Evolutionary conservation across 331 rosid genomes (phyloP).

Genomic region (Rhamnella rubrinervis): DNA sequence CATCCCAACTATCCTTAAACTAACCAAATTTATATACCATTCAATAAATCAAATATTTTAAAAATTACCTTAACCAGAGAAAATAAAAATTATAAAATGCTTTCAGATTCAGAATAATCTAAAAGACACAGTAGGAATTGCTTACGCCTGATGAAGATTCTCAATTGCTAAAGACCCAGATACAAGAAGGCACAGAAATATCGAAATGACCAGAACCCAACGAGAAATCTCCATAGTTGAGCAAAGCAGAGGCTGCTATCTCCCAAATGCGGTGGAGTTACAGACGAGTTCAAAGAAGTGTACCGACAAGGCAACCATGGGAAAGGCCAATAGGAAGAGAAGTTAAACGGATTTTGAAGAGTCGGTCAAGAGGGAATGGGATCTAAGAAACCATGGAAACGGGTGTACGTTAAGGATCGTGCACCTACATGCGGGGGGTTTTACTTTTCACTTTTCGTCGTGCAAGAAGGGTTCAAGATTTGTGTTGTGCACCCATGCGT

Average conservation of each 20-base stretch:
- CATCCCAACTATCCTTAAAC: neutral
- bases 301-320: slow-evolving; percentile 28
- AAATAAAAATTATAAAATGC: neutral
- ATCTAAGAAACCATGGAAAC: slow-evolving; percentile 47
- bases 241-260: slow-evolving; percentile 16
- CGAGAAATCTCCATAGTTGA: slow-evolving; percentile 35
- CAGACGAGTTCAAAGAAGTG: neutral
- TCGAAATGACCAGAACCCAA: slow-evolving; percentile 36
- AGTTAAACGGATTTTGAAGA: slow-evolving; percentile 11
- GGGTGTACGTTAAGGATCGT: slow-evolving; percentile 62
- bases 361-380: slow-evolving; percentile 38
- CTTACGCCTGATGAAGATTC: slow-evolving; percentile 74
- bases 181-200: slow-evolving; percentile 37
- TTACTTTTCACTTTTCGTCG: slow-evolving; percentile 1
- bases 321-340: slow-evolving; percentile 6
- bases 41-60: slow-evolving; percentile 5
- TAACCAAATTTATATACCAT: neutral
- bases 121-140: slow-evolving; percentile 10
- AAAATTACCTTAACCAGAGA: neutral
- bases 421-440: slow-evolving; percentile 26
- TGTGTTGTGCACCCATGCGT: slow-evolving; percentile 9
- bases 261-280: slow-evolving; percentile 28
- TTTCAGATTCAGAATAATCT: slow-evolving; percentile 5
- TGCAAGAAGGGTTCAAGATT: slow-evolving; percentile 15
- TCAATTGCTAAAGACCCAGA: slow-evolving; percentile 51